Evolutionary conservation across 257 asterid species (phyloP).

Genomic region (Solanum corneliomulleri): DNA sequence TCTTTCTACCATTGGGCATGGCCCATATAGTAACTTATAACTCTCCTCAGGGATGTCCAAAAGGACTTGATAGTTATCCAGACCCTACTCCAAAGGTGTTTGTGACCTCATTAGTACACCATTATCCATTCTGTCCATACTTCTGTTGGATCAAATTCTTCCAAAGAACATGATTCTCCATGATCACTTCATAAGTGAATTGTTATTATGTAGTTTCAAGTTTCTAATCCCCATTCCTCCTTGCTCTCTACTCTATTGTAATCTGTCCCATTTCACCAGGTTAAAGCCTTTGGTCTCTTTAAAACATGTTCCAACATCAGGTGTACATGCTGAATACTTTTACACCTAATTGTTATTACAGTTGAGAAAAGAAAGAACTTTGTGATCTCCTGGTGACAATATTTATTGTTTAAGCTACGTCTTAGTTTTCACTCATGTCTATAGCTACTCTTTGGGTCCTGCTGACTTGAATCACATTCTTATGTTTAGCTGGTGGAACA

Average conservation of each 20-base stretch:
- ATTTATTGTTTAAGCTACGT: background rate
- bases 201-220: background rate
- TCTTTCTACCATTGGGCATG: background rate
- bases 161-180: background rate
- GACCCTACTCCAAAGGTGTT: background rate
- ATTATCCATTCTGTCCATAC: background rate
- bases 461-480: background rate
- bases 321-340: background rate
- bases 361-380: background rate
- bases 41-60: background rate
- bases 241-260: background rate
- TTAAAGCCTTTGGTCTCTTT: background rate
- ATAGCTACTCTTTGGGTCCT: background rate
- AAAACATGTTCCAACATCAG: background rate
- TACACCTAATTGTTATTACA: background rate
- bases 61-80: background rate
- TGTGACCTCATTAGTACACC: background rate
- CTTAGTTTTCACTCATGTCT: background rate
- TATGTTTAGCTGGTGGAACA: slow-evolving; percentile 79
- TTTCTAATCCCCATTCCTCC: background rate
- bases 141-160: background rate
- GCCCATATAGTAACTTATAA: background rate
- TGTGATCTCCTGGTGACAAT: background rate
- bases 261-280: background rate
- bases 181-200: background rate